phyloP scores from a whole-genome alignment of 1,284 basidiomycete genomes.

The Agaricales sp. region DNA sequence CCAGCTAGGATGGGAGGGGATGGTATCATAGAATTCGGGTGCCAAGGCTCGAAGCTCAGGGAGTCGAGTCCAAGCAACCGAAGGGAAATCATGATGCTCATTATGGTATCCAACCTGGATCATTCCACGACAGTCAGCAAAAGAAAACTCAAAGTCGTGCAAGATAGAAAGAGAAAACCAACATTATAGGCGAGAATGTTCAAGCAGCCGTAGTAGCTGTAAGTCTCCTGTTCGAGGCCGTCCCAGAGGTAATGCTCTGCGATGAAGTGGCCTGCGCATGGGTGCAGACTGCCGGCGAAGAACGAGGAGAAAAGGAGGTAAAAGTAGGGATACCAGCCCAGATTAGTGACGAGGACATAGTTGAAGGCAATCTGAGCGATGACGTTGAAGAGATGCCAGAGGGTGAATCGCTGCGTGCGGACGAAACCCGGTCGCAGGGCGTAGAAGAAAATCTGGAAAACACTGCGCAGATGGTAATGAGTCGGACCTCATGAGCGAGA shows the following conservation, averaged over 20 bases:
- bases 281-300: conserved; percentile 93
- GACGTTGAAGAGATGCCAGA: conserved; percentile 82
- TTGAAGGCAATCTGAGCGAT: conserved; percentile 66
- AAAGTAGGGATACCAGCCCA: conserved; percentile 57
- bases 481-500: background rate
- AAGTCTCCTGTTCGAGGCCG: conserved; percentile 86
- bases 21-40: conserved; percentile 85
- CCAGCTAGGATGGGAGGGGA: conserved; percentile 88
- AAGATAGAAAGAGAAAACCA: conserved; percentile 18
- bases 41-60: conserved; percentile 77
- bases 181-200: conserved; percentile 95
- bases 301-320: conserved; percentile 87
- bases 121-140: conserved; percentile 43
- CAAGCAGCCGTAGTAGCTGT: conserved; percentile 90
- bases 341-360: conserved; percentile 48
- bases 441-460: conserved; percentile 98
- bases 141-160: conserved; percentile 1
- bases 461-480: conserved; percentile 34
- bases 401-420: conserved; percentile 70
- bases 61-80: conserved; percentile 91
- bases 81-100: conserved; percentile 98
- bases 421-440: conserved; percentile 95
- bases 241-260: conserved; percentile 96
- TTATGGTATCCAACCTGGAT: conserved; percentile 99
- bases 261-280: conserved; percentile 95